phyloP scores from a whole-genome alignment of 2,329 filamentous ascomycete genomes.

The Penicillium janthinellum region DNA sequence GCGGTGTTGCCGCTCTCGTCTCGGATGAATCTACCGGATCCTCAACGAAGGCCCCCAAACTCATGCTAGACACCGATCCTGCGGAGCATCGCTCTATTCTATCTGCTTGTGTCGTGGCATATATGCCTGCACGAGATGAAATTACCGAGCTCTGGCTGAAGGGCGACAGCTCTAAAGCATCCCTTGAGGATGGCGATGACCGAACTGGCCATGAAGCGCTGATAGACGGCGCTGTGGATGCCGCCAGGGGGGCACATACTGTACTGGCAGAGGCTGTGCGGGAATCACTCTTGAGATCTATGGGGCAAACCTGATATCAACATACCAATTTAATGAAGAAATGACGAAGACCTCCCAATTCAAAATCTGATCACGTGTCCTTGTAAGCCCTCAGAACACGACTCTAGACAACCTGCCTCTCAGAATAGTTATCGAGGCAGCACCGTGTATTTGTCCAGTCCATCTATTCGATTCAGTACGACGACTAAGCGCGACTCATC shows the following conservation, averaged over 20 bases:
- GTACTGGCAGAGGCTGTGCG: conserved; percentile 64
- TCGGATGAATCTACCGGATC: conserved; percentile 32
- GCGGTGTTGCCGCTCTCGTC: conserved; percentile 83
- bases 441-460: background rate
- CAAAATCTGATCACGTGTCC: background rate
- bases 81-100: conserved; percentile 75
- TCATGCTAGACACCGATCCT: conserved; percentile 77
- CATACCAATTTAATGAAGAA: conserved; percentile 23
- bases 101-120: conserved; percentile 87
- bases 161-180: conserved; percentile 58
- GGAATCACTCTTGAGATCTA: conserved; percentile 54
- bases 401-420: background rate
- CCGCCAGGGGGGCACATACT: conserved; percentile 59
- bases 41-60: conserved; percentile 29
- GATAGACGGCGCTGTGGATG: conserved; percentile 65
- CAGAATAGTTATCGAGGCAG: background rate
- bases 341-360: conserved; percentile 17
- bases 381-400: background rate
- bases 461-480: background rate
- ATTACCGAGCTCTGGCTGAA: conserved; percentile 95
- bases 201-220: conserved; percentile 53
- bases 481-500: background rate
- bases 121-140: conserved; percentile 83
- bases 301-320: conserved; percentile 24
- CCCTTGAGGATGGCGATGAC: conserved; percentile 37